These are phyloP conservation scores for Tolypocladium endophyticum DNA, from an alignment of 2,329 filamentous ascomycete genomes.

Conservation along the genomic window DNA sequence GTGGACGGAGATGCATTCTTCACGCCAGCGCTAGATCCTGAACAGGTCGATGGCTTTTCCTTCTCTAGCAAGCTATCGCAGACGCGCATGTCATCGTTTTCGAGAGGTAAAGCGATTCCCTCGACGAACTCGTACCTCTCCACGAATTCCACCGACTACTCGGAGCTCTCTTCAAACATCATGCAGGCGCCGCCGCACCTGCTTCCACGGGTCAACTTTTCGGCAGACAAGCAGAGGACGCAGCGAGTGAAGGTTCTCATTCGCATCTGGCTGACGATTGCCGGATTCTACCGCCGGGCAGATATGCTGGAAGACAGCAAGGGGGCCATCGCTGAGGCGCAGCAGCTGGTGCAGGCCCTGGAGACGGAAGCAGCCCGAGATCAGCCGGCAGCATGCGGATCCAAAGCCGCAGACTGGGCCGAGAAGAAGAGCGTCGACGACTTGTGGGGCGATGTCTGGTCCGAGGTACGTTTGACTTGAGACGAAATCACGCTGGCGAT, in stretches of 20 bases:
- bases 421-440: slow-evolving; percentile 73
- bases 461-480: slow-evolving; percentile 52
- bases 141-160: slow-evolving; percentile 26
- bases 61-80: slow-evolving; percentile 28
- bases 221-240: slow-evolving; percentile 40
- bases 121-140: slow-evolving; percentile 36
- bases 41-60: slow-evolving; percentile 33
- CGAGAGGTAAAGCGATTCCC: slow-evolving; percentile 29
- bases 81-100: slow-evolving; percentile 28
- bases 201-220: slow-evolving; percentile 42
- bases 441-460: slow-evolving; percentile 72
- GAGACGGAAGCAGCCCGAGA: slow-evolving; percentile 57
- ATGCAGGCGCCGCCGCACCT: slow-evolving; percentile 34
- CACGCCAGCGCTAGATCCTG: slow-evolving; percentile 32
- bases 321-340: slow-evolving; percentile 72
- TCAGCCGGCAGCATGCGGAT: slow-evolving; percentile 49
- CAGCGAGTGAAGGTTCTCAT: slow-evolving; percentile 48
- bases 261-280: slow-evolving; percentile 83
- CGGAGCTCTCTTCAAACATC: slow-evolving; percentile 27
- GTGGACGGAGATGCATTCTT: slow-evolving; percentile 42
- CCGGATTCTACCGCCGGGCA: slow-evolving; percentile 76
- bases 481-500: neutral
- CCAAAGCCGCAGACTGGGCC: slow-evolving; percentile 63
- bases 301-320: slow-evolving; percentile 69
- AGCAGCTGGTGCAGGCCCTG: slow-evolving; percentile 60